phyloP scores from a whole-genome alignment of 73 alveolate genomes.

The Urostyla sp. region DNA sequence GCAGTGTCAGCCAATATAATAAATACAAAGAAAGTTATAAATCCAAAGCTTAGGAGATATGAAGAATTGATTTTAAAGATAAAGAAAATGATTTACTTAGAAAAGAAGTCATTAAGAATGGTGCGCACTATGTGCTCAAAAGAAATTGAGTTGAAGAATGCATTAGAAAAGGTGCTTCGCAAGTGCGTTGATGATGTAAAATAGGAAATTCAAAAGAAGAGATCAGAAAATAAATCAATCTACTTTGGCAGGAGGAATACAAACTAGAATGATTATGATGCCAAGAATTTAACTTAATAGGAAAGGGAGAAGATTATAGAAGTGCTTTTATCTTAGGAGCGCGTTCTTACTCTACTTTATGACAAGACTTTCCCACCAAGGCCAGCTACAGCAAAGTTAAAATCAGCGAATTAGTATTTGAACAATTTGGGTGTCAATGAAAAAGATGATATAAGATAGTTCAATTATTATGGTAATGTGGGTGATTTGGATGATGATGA shows the following conservation, averaged over 20 bases:
- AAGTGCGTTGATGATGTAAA: conserved; percentile 84
- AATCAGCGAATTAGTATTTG: not conserved
- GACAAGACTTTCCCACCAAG: conserved; percentile 88
- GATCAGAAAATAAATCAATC: conserved; percentile 58
- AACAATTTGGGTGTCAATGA: not conserved
- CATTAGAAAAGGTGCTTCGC: conserved; percentile 72
- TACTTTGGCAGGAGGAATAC: conserved; percentile 18
- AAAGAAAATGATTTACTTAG: conserved; percentile 67
- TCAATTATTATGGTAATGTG: conserved; percentile 28
- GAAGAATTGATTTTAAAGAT: conserved; percentile 66
- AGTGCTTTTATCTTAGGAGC: conserved; percentile 71
- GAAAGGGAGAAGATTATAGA: conserved; percentile 82
- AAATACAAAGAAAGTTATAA: too few species aligned
- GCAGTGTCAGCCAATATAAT: conserved; percentile 12
- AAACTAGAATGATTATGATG: not conserved
- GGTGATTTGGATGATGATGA: conserved; percentile 18
- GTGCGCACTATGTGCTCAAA: conserved; percentile 72
- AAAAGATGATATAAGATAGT: conserved; percentile 5
- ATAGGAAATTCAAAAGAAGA: conserved; percentile 72
- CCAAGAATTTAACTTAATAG: conserved; percentile 55
- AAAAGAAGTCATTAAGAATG: conserved; percentile 75
- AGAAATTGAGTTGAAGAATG: conserved; percentile 79
- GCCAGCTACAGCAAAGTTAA: conserved; percentile 43
- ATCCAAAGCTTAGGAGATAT: conserved; percentile 68
- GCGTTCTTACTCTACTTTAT: conserved; percentile 77